Conservation (phyloP, 1,284 basidiomycete genomes). For the Hypsizygus ulmarius region DNA sequence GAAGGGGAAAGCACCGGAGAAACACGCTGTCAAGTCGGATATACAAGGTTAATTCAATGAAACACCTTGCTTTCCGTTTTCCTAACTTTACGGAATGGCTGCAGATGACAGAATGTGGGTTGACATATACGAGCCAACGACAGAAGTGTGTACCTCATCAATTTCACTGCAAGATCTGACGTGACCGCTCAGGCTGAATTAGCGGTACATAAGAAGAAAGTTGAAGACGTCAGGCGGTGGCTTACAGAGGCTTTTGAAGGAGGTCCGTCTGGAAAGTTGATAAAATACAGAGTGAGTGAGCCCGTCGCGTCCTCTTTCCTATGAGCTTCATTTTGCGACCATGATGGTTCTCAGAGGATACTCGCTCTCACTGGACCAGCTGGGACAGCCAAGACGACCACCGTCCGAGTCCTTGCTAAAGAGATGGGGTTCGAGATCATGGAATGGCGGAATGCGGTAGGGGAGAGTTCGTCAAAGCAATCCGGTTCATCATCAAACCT, state of each 20-base stretch:
- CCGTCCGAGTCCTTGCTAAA: conserved; percentile 69
- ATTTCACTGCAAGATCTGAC: conserved; percentile 8
- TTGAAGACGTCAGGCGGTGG: conserved; percentile 86
- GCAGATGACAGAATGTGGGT: conserved; percentile 67
- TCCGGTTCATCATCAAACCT: conserved; percentile 16
- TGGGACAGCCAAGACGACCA: conserved; percentile 89
- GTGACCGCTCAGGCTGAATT: conserved; percentile 60
- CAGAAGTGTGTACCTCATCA: conserved; percentile 46
- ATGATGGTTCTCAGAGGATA: conserved; percentile 58
- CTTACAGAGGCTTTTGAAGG: conserved; percentile 79
- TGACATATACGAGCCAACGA: conserved; percentile 69
- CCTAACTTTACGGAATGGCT: background rate
- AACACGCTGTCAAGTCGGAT: conserved; percentile 11
- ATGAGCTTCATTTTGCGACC: background rate
- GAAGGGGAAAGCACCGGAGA: conserved; percentile 48
- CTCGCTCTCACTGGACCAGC: conserved; percentile 87
- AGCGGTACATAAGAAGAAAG: conserved; percentile 86
- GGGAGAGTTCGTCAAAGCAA: conserved; percentile 32
- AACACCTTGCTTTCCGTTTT: conserved; percentile 2
- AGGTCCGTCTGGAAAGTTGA: conserved; percentile 59
- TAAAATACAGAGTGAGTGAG: conserved; percentile 80
- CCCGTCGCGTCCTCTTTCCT: conserved; percentile 12
- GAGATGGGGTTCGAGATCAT: conserved; percentile 81
- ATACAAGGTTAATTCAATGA: conserved; percentile 12
- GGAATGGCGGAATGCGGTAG: conserved; percentile 79